Conservation (phyloP, 2,329 filamentous ascomycete genomes). For the Exophiala alcalophila region DNA sequence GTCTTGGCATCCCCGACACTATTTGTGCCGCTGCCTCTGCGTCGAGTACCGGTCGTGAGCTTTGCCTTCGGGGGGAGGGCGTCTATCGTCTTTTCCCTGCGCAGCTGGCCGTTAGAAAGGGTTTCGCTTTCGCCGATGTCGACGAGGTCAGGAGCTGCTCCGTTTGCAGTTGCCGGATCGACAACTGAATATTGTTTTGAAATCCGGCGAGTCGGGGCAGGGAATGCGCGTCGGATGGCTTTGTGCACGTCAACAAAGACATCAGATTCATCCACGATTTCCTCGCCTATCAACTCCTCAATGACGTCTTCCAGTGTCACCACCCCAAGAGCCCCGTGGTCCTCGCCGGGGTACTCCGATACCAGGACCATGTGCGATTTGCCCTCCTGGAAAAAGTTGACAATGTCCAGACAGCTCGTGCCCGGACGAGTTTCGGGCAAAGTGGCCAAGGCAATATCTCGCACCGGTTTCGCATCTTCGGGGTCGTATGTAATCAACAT, state of each 20-base stretch:
- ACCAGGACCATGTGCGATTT: conserved; percentile 99
- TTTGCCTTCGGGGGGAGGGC: conserved; percentile 35
- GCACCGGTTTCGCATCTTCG: conserved; percentile 80
- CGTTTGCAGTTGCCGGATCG: conserved; percentile 33
- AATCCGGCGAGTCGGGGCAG: conserved; percentile 75
- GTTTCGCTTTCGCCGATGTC: conserved; percentile 48
- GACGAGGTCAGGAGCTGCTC: conserved; percentile 36
- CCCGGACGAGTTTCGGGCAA: conserved; percentile 92
- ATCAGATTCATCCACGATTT: conserved; percentile 98
- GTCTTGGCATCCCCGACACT: conserved; percentile 32
- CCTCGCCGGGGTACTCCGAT: conserved; percentile 84
- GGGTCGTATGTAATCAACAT: conserved; percentile 98
- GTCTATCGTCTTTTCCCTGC: conserved; percentile 26
- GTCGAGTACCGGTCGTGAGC: conserved; percentile 25
- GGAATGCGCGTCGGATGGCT: conserved; percentile 83
- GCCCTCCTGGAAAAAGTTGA: conserved; percentile 99
- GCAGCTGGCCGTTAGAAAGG: conserved; percentile 30
- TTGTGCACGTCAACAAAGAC: conserved; percentile 99
- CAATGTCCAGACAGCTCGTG: conserved; percentile 95
- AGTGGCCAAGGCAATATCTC: conserved; percentile 88
- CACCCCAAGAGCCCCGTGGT: conserved; percentile 85
- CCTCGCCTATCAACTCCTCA: conserved; percentile 96
- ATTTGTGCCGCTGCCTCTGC: conserved; percentile 36
- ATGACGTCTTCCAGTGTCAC: conserved; percentile 98
- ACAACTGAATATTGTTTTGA: conserved; percentile 55